phyloP scores from a whole-genome alignment of 2,329 filamentous ascomycete genomes.

The Stromatinia cepivora region DNA sequence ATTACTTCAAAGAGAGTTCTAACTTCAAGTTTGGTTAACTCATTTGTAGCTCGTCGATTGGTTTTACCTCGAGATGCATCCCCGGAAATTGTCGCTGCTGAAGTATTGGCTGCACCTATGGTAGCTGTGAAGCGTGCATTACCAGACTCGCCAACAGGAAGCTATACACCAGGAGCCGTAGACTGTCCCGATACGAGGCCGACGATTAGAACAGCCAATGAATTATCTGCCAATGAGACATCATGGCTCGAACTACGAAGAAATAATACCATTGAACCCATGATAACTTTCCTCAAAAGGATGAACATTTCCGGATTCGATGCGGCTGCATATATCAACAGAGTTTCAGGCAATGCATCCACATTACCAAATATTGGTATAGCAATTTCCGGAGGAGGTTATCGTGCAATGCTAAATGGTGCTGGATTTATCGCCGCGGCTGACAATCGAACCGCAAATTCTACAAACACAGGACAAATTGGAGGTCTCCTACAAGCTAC shows the following conservation, averaged over 20 bases:
- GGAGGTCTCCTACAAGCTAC: constrained; percentile 78
- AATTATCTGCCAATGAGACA: constrained; percentile 67
- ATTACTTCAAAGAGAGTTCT: neutral
- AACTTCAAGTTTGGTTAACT: neutral
- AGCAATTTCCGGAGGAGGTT: constrained; percentile 81
- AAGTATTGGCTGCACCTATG: constrained; percentile 31
- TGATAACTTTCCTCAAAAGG: constrained; percentile 70
- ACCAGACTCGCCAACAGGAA: constrained; percentile 50
- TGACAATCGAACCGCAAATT: constrained; percentile 67
- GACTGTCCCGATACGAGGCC: constrained; percentile 71
- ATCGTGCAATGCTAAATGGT: constrained; percentile 81
- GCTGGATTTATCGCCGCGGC: constrained; percentile 79
- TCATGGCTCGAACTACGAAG: constrained; percentile 73
- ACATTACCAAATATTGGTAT: constrained; percentile 70
- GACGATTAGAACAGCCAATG: constrained; percentile 61
- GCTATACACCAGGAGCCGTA: constrained; percentile 69
- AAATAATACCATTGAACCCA: constrained; percentile 70
- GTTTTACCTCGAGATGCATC: constrained; percentile 33
- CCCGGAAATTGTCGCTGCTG: constrained; percentile 31
- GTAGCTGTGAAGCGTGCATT: constrained; percentile 35
- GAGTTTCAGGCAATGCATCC: constrained; percentile 54
- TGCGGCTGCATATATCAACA: constrained; percentile 68
- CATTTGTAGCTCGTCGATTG: constrained; percentile 41
- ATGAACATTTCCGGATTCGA: constrained; percentile 78
- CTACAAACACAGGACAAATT: constrained; percentile 64